A percentile compares a stretch with the other conserved stretches of the same genome.
Evolutionary conservation across 331 rosid species (phyloP).

Genomic region (Arachis monticola): DNA sequence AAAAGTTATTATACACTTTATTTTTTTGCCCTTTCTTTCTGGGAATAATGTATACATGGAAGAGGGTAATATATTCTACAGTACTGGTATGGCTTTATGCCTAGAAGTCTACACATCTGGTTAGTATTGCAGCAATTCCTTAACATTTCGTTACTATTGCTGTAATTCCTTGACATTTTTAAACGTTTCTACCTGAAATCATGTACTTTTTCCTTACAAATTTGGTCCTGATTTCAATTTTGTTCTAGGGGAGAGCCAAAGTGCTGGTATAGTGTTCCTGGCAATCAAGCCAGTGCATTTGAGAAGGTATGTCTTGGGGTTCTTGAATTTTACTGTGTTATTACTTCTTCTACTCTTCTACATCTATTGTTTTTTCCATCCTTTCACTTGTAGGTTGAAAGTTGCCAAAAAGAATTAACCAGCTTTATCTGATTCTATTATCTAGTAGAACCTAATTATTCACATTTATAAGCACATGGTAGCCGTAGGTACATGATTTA

Average conservation of each 20-base stretch:
- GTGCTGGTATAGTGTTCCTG: slow-evolving; percentile 99
- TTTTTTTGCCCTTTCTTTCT: too few relatives aligned
- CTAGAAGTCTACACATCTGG: slow-evolving; percentile 1
- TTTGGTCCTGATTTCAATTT: slow-evolving; percentile 41
- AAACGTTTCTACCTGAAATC: not conserved
- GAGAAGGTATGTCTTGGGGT: slow-evolving; percentile 68
- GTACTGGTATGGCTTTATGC: not conserved
- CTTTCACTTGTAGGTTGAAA: too few relatives aligned
- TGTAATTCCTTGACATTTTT: not conserved
- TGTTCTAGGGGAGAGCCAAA: slow-evolving; percentile 97
- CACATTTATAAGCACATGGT: too few relatives aligned
- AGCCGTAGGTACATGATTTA: too few relatives aligned
- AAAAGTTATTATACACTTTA: not conserved
- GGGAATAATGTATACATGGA: too few relatives aligned
- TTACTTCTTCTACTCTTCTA: too few relatives aligned
- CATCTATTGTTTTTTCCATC: too few relatives aligned
- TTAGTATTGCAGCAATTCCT: slow-evolving; percentile 11
- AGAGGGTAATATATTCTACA: too few relatives aligned
- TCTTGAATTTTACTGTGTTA: slow-evolving; percentile 8
- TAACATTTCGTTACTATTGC: not conserved
- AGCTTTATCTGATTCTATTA: too few relatives aligned
- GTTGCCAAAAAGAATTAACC: too few relatives aligned
- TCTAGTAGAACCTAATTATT: too few relatives aligned
- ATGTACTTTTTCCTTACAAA: not conserved
- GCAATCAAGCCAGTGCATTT: slow-evolving; percentile 80